phyloP scores from a whole-genome alignment of 2,329 filamentous ascomycete genomes.

The Fusarium drepaniforme region DNA sequence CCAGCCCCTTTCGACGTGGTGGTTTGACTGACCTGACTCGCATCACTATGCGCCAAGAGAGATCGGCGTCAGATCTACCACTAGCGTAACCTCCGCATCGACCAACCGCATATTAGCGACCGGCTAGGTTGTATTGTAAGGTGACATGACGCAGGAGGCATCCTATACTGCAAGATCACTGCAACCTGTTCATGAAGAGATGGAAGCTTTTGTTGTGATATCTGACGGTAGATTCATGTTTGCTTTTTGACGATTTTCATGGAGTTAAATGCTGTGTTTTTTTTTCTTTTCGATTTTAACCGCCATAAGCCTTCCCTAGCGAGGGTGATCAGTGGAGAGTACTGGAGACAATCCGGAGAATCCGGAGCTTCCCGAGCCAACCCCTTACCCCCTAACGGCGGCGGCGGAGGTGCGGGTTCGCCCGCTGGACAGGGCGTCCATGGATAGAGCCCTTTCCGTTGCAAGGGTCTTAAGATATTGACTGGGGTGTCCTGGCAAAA shows the following conservation, averaged over 20 bases:
- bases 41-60: neutral
- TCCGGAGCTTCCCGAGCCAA: neutral
- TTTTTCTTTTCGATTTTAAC: neutral
- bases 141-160: neutral
- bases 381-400: neutral
- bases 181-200: neutral
- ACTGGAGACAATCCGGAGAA: neutral
- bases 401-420: neutral
- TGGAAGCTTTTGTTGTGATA: neutral
- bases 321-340: constrained; percentile 1
- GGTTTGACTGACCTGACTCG: neutral
- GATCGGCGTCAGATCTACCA: neutral
- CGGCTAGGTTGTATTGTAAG: neutral
- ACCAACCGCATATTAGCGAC: constrained; percentile 5
- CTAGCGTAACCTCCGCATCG: constrained; percentile 4
- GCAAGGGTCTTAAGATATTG: neutral
- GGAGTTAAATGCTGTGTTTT: neutral
- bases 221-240: neutral
- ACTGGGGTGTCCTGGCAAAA: neutral
- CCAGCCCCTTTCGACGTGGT: neutral
- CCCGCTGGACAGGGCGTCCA: neutral
- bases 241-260: neutral
- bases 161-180: neutral
- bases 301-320: neutral
- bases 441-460: neutral